These are phyloP conservation scores for Botrytis galanthina DNA, from an alignment of 2,329 filamentous ascomycete genomes.

Conservation along the genomic window DNA sequence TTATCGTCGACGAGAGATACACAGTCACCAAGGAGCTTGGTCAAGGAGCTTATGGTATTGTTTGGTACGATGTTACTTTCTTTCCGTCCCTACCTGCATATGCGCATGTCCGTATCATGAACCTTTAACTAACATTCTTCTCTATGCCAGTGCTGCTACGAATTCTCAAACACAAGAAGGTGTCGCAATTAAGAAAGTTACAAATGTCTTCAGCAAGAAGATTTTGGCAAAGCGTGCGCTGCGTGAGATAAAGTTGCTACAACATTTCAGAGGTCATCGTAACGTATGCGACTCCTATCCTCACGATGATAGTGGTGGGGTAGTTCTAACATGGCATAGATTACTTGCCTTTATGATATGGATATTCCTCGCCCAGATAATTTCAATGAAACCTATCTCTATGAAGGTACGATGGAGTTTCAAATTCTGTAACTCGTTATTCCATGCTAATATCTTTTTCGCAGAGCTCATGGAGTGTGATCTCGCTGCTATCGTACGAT, in stretches of 20 bases:
- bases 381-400: conserved; percentile 99
- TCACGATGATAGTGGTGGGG: conserved; percentile 6
- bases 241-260: conserved; percentile 96
- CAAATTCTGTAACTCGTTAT: neutral
- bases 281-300: conserved; percentile 57
- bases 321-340: conserved; percentile 57
- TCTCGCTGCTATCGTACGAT: conserved; percentile 94
- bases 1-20: conserved; percentile 96
- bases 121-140: conserved; percentile 32
- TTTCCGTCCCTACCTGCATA: conserved; percentile 19
- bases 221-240: conserved; percentile 96
- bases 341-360: conserved; percentile 99
- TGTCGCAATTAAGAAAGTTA: conserved; percentile 99
- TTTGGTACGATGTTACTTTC: conserved; percentile 66
- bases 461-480: conserved; percentile 99
- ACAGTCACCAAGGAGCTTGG: conserved; percentile 98
- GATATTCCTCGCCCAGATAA: conserved; percentile 95
- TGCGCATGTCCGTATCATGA: conserved; percentile 25
- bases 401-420: conserved; percentile 67
- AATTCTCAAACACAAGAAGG: conserved; percentile 90
- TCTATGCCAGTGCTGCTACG: conserved; percentile 70
- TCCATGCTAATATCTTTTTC: conserved; percentile 28
- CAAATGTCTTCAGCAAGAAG: conserved; percentile 99
- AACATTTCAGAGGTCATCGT: conserved; percentile 91
- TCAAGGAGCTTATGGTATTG: conserved; percentile 97